phyloP scores from a whole-genome alignment of 225 moss, liverwort and hornwort species.

The Asterella californica region DNA sequence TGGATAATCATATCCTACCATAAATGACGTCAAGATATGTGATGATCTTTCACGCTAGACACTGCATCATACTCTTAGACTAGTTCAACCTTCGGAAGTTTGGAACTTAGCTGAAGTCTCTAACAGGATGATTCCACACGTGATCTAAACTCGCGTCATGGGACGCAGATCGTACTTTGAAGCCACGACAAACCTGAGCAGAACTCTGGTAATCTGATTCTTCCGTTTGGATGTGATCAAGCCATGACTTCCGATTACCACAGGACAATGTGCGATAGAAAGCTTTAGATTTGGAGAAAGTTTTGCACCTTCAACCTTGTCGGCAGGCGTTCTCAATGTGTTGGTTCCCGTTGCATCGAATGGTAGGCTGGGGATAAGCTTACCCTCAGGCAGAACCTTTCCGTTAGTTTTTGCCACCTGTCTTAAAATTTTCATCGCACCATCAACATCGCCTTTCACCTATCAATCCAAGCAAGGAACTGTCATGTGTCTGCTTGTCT shows the following conservation, averaged over 20 bases:
- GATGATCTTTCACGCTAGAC: too few relatives aligned
- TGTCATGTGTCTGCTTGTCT: background rate
- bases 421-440: conserved; percentile 59
- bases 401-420: conserved; percentile 68
- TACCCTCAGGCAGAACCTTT: conserved; percentile 54
- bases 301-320: background rate
- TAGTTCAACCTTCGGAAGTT: too few relatives aligned
- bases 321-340: background rate
- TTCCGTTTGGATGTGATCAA: background rate
- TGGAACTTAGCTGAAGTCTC: too few relatives aligned
- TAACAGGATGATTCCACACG: too few relatives aligned
- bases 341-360: background rate
- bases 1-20: too few relatives aligned
- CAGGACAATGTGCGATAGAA: background rate
- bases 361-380: conserved; percentile 31
- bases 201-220: too few relatives aligned
- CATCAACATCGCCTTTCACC: conserved; percentile 82
- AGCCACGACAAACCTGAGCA: too few relatives aligned
- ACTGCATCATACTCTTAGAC: too few relatives aligned
- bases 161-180: too few relatives aligned
- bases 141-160: too few relatives aligned
- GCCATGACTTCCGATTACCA: background rate
- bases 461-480: conserved; percentile 31
- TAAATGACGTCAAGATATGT: too few relatives aligned
- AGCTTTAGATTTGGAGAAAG: background rate